Percentiles rank a stretch among this genome's conserved stretches.
phyloP scores from a whole-genome alignment of 1,284 basidiomycete species.

The Phellopilus nigrolimitatus region DNA sequence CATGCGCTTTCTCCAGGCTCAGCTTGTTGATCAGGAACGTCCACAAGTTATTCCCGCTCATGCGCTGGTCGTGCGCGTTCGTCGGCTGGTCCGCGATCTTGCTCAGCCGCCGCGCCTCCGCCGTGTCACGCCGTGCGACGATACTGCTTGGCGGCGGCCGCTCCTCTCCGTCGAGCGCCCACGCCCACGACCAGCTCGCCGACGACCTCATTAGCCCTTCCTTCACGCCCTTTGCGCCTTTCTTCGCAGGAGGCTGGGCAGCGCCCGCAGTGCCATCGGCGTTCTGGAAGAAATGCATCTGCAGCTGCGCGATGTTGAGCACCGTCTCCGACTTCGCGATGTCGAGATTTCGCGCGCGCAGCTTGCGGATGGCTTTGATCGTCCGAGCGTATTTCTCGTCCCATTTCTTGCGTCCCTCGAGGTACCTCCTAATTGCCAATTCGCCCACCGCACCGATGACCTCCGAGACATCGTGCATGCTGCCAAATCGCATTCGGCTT shows the following conservation, averaged over 20 bases:
- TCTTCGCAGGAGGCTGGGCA: no score
- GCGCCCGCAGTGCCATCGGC: no score
- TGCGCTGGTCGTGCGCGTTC: slow-evolving; percentile 46
- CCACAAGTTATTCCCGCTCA: slow-evolving; percentile 72
- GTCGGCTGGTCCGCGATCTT: slow-evolving; percentile 63
- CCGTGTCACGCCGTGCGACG: slow-evolving; percentile 72
- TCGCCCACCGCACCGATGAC: slow-evolving; percentile 70
- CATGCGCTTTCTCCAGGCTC: slow-evolving; percentile 17
- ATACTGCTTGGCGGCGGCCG: slow-evolving; percentile 79
- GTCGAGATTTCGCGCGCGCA: slow-evolving; percentile 54
- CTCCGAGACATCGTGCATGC: slow-evolving; percentile 50
- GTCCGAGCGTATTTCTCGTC: slow-evolving; percentile 59
- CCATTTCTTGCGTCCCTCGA: slow-evolving; percentile 52
- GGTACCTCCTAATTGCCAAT: slow-evolving; percentile 56
- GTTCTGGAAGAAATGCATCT: slow-evolving; percentile 31
- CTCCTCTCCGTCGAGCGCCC: slow-evolving; percentile 72
- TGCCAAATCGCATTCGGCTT: slow-evolving; percentile 44
- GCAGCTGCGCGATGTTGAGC: slow-evolving; percentile 43
- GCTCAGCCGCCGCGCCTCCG: slow-evolving; percentile 66
- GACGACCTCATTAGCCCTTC: slow-evolving; percentile 44
- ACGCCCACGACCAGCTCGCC: slow-evolving; percentile 66
- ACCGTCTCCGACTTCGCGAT: slow-evolving; percentile 54
- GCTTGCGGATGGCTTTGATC: slow-evolving; percentile 52
- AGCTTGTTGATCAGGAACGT: slow-evolving; percentile 40
- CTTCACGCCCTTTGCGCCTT: slow-evolving; percentile 43